Evolutionary conservation across 441 rosid genomes (phyloP).

Genomic region (Bocquillonia castaneifolia): DNA sequence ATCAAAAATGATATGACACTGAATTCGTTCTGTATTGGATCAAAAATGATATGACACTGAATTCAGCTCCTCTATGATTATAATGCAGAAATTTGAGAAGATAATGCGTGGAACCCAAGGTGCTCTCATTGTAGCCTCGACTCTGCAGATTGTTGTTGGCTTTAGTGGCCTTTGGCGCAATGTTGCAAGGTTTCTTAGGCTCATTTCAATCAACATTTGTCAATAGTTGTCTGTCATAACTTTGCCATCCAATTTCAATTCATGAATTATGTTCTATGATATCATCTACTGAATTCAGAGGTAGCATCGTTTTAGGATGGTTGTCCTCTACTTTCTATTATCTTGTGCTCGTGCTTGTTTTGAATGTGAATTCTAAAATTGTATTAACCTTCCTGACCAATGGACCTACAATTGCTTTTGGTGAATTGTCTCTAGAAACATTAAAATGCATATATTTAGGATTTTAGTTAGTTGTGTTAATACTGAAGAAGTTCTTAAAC

Average conservation of each 20-base stretch:
- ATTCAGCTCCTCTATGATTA: conserved; percentile 8
- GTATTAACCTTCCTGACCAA: background rate
- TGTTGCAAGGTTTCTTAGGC: conserved; percentile 54
- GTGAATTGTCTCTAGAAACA: background rate
- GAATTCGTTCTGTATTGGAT: background rate
- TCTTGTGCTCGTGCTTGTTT: background rate
- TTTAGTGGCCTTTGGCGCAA: conserved; percentile 98
- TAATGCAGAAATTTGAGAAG: conserved; percentile 69
- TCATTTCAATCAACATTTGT: conserved; percentile 3
- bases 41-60: conserved; percentile 1
- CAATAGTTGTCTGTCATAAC: background rate
- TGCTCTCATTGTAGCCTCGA: conserved; percentile 84
- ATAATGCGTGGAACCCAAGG: conserved; percentile 95
- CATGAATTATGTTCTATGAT: background rate
- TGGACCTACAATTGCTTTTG: too few species aligned
- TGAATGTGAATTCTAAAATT: background rate
- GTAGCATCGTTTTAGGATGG: background rate
- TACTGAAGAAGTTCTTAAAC: background rate
- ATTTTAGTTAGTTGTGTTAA: conserved; percentile 1
- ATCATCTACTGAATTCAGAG: background rate
- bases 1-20: conserved; percentile 2
- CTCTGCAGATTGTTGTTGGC: conserved; percentile 86
- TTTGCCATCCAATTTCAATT: background rate
- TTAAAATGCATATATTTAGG: background rate
- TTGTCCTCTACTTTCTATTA: conserved; percentile 10